Evolutionary conservation across 1,139 yeast genomes (phyloP).

Genomic region (Candida sp.): DNA sequence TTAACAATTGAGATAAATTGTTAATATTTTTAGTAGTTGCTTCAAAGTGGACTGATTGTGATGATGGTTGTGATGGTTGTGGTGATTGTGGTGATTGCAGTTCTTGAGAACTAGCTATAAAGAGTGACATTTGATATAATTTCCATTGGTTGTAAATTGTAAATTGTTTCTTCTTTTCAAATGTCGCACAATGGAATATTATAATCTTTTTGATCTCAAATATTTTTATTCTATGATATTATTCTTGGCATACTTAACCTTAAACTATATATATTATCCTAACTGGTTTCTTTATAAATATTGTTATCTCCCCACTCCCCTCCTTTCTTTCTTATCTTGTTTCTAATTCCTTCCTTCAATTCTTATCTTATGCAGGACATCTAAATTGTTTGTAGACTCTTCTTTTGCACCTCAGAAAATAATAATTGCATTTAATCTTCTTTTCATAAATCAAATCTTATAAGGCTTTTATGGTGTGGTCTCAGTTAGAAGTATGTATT

Average conservation of each 20-base stretch:
- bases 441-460: too few relatives aligned
- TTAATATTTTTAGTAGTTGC: slow-evolving; percentile 38
- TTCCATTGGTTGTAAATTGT: too few relatives aligned
- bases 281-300: too few relatives aligned
- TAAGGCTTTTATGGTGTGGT: slow-evolving; percentile 28
- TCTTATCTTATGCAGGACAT: background rate
- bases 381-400: background rate
- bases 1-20: slow-evolving; percentile 38
- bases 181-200: too few relatives aligned
- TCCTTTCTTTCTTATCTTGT: background rate
- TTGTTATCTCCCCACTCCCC: background rate
- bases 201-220: too few relatives aligned
- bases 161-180: too few relatives aligned
- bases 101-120: background rate
- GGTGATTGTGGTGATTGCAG: background rate
- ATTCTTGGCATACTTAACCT: too few relatives aligned
- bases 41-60: slow-evolving; percentile 15
- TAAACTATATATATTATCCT: too few relatives aligned
- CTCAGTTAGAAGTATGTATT: slow-evolving; percentile 36
- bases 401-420: background rate
- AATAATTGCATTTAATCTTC: too few relatives aligned
- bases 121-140: background rate
- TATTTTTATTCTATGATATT: too few relatives aligned
- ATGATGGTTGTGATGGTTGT: background rate
- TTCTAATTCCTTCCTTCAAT: background rate